A percentile compares a stretch with the other conserved stretches of the same genome.
Evolutionary conservation across 2,329 filamentous ascomycete species (phyloP).

Genomic region (Calonectria montana): DNA sequence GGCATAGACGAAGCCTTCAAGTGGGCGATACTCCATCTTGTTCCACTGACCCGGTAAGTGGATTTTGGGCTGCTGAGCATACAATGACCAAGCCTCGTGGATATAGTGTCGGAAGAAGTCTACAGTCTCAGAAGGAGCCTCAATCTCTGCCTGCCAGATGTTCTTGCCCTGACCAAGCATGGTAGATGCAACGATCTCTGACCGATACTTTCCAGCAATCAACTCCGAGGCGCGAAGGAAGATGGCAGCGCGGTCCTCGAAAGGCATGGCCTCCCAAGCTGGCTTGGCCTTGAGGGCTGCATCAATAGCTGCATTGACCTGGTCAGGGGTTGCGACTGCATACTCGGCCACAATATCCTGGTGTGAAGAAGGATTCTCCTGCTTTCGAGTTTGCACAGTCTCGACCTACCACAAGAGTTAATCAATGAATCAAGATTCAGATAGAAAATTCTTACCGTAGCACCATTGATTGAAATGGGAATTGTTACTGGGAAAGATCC

Average conservation of each 20-base stretch:
- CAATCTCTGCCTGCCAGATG: slow-evolving; percentile 35
- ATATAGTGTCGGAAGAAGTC: slow-evolving; percentile 50
- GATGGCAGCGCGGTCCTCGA: slow-evolving; percentile 32
- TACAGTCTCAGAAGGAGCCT: slow-evolving; percentile 35
- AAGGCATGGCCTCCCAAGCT: slow-evolving; percentile 29
- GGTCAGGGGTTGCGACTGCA: slow-evolving; percentile 28
- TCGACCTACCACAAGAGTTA: neutral
- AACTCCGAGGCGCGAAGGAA: slow-evolving; percentile 33
- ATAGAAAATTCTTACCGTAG: neutral
- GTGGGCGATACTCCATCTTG: slow-evolving; percentile 49
- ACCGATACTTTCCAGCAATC: slow-evolving; percentile 34
- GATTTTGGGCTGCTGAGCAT: slow-evolving; percentile 22
- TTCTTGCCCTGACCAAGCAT: slow-evolving; percentile 38
- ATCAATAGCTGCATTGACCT: slow-evolving; percentile 34
- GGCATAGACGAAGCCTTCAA: slow-evolving; percentile 56
- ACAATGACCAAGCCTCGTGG: slow-evolving; percentile 32
- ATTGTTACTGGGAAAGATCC: slow-evolving; percentile 29
- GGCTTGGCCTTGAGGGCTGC: slow-evolving; percentile 31
- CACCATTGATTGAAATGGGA: slow-evolving; percentile 26
- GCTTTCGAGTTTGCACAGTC: slow-evolving; percentile 23
- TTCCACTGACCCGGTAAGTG: slow-evolving; percentile 29
- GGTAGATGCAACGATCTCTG: slow-evolving; percentile 32
- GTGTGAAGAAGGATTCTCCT: slow-evolving; percentile 33
- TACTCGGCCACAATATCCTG: slow-evolving; percentile 31
- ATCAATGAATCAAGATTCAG: neutral